These are phyloP conservation scores for Saussurea involucrata DNA, from an alignment of 129 eudicot species.

Conservation along the genomic window DNA sequence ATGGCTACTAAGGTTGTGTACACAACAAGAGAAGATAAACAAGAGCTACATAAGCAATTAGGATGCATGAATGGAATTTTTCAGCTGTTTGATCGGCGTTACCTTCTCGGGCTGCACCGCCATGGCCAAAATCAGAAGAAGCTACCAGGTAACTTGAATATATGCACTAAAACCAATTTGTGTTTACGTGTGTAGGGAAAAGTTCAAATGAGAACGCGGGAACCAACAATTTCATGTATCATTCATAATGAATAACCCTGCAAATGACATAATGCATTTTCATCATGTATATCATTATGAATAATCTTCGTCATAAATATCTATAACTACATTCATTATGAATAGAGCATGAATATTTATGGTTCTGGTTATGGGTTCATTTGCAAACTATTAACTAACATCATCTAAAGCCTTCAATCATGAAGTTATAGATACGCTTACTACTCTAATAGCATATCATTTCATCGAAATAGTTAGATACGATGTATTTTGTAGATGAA, in stretches of 20 bases:
- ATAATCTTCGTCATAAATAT: neutral
- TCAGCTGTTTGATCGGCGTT: conserved; percentile 72
- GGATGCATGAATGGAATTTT: conserved; percentile 94
- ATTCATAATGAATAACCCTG: neutral
- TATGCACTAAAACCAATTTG: neutral
- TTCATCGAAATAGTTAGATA: conserved; percentile 6
- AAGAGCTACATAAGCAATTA: conserved; percentile 55
- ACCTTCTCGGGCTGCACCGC: conserved; percentile 50
- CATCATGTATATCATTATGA: neutral
- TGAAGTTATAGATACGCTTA: neutral
- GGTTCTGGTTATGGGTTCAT: neutral
- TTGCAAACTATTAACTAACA: neutral
- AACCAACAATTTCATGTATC: neutral
- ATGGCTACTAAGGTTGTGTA: conserved; percentile 62
- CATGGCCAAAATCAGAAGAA: conserved; percentile 36
- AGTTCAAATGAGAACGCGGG: neutral
- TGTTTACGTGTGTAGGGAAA: neutral
- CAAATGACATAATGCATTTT: neutral
- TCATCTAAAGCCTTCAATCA: neutral
- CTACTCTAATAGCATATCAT: neutral
- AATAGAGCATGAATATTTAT: neutral
- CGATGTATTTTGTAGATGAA: neutral
- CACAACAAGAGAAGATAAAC: conserved; percentile 55
- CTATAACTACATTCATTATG: neutral
- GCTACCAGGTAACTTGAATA: conserved; percentile 52